A percentile compares a stretch with the other conserved stretches of the same genome.
Evolutionary conservation across 2,329 filamentous ascomycete genomes (phyloP).

Genomic region (Dendryphion nanum): DNA sequence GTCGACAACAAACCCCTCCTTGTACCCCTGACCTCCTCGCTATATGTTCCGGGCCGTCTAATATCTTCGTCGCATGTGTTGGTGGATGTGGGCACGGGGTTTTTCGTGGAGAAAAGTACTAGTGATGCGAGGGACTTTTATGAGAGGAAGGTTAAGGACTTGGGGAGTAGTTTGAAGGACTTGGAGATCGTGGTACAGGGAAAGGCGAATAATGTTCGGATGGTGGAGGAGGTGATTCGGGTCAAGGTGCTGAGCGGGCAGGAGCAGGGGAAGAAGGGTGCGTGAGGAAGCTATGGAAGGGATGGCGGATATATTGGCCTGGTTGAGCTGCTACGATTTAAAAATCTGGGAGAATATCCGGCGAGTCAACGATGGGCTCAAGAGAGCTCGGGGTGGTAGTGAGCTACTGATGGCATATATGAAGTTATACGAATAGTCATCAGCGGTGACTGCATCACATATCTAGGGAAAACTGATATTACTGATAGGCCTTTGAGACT

Average conservation of each 20-base stretch:
- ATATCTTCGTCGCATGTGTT: conserved; percentile 51
- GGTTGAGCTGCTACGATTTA: too few relatives aligned
- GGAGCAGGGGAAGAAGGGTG: conserved; percentile 23
- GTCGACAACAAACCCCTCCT: conserved; percentile 62
- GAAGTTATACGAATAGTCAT: too few relatives aligned
- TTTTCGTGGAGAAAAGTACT: conserved; percentile 82
- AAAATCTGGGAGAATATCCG: too few relatives aligned
- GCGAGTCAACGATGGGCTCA: too few relatives aligned
- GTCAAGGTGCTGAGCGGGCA: conserved; percentile 37
- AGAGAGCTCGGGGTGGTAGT: too few relatives aligned
- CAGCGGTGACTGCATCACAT: too few relatives aligned
- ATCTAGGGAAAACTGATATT: too few relatives aligned
- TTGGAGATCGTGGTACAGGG: conserved; percentile 66
- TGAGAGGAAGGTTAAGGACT: conserved; percentile 63
- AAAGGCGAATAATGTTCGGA: conserved; percentile 80
- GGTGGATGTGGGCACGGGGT: conserved; percentile 91
- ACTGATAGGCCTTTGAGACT: too few relatives aligned
- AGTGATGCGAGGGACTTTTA: conserved; percentile 67
- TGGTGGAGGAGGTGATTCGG: conserved; percentile 74
- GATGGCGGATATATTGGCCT: too few relatives aligned
- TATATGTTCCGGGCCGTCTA: conserved; percentile 86
- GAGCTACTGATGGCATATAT: too few relatives aligned
- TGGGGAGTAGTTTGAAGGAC: conserved; percentile 64
- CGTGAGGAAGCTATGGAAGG: conserved; percentile 8
- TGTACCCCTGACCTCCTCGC: conserved; percentile 89